These are phyloP conservation scores for Pestalotiopsis fici DNA, from an alignment of 2,329 filamentous ascomycete species.

Conservation along the genomic window DNA sequence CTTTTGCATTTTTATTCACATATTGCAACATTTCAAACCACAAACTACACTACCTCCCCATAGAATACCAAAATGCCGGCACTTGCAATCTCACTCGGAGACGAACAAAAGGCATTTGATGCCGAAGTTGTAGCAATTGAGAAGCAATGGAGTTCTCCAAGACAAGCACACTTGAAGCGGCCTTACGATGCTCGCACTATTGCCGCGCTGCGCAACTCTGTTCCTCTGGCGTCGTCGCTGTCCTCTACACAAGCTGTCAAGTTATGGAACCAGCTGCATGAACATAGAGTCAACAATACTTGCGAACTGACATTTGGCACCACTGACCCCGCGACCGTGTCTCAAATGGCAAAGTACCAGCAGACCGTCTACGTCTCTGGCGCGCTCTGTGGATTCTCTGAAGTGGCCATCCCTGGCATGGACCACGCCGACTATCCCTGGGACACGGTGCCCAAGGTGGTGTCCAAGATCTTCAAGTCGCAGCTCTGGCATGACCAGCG, in stretches of 20 bases:
- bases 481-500: slow-evolving; percentile 41
- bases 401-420: slow-evolving; percentile 36
- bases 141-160: slow-evolving; percentile 30
- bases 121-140: slow-evolving; percentile 32
- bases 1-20: not conserved
- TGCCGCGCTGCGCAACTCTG: slow-evolving; percentile 31
- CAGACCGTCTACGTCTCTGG: slow-evolving; percentile 42
- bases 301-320: slow-evolving; percentile 37
- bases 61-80: slow-evolving; percentile 14
- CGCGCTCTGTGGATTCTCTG: slow-evolving; percentile 37
- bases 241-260: slow-evolving; percentile 34
- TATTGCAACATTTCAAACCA: not conserved
- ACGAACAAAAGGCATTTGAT: slow-evolving; percentile 32
- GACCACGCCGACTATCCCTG: slow-evolving; percentile 43
- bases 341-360: slow-evolving; percentile 37
- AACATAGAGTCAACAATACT: slow-evolving; percentile 33
- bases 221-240: slow-evolving; percentile 23
- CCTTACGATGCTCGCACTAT: slow-evolving; percentile 34
- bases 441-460: slow-evolving; percentile 41
- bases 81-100: slow-evolving; percentile 18
- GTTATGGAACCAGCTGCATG: slow-evolving; percentile 35
- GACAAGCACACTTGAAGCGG: slow-evolving; percentile 28
- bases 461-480: slow-evolving; percentile 38
- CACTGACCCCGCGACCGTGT: slow-evolving; percentile 34
- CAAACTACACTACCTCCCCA: not conserved